Conservation (phyloP, 1,284 basidiomycete genomes). For the Gymnopus androsaceus region DNA sequence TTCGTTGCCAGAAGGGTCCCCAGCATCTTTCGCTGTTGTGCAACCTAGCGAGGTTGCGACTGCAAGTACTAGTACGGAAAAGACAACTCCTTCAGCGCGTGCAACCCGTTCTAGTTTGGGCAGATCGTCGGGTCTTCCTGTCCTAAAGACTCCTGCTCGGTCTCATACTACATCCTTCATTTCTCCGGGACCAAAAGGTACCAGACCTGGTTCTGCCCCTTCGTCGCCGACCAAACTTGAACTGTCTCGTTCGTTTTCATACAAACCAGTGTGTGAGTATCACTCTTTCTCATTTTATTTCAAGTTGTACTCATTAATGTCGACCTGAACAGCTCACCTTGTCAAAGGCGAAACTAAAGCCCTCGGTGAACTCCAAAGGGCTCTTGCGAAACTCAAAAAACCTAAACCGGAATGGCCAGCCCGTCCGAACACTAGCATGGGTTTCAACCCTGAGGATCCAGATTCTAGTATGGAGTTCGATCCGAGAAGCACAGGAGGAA, state of each 20-base stretch:
- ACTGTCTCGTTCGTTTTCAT: constrained; percentile 32
- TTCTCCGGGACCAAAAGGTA: background rate
- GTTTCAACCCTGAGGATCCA: constrained; percentile 11
- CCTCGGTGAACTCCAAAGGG: background rate
- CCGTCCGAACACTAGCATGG: constrained; percentile 14
- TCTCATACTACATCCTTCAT: constrained; percentile 14
- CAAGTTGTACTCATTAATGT: background rate
- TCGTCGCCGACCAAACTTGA: constrained; percentile 38
- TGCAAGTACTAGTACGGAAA: background rate
- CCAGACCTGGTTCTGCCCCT: constrained; percentile 1
- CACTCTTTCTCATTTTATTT: background rate
- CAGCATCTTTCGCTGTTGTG: background rate
- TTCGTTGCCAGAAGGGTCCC: background rate
- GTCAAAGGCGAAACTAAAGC: constrained; percentile 4
- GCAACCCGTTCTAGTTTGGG: constrained; percentile 18
- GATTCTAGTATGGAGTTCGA: constrained; percentile 6
- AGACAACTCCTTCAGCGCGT: background rate
- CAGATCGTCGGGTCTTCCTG: constrained; percentile 19
- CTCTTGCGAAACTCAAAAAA: background rate
- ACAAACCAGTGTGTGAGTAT: constrained; percentile 26
- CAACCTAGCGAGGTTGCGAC: background rate
- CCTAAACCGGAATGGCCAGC: background rate
- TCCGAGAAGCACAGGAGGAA: background rate
- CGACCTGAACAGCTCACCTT: background rate
- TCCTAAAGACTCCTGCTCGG: constrained; percentile 23